phyloP scores from a whole-genome alignment of 805 yeast genomes.

The Yarrowia bubula region DNA sequence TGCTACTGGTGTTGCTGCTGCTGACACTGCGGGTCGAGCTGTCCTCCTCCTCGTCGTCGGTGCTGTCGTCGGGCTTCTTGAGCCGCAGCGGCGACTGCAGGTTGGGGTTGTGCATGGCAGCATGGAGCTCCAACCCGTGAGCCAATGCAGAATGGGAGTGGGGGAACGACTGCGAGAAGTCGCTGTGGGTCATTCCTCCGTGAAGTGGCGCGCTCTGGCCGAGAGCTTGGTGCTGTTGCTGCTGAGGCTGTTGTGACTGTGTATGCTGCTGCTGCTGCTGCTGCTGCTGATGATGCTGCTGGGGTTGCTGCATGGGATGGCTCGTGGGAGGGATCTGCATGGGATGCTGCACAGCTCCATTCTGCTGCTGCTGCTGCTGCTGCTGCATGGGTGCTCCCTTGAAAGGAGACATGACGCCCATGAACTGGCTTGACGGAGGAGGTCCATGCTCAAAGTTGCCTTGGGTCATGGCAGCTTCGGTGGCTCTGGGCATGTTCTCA shows the following conservation, averaged over 20 bases:
- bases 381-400: background rate
- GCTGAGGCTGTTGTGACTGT: background rate
- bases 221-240: background rate
- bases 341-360: background rate
- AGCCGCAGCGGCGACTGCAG: constrained; percentile 21
- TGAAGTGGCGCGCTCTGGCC: background rate
- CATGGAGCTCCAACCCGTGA: constrained; percentile 10
- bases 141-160: constrained; percentile 10
- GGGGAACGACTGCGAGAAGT: constrained; percentile 8
- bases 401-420: constrained; percentile 25
- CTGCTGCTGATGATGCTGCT: background rate
- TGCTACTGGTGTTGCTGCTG: constrained; percentile 5
- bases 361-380: background rate
- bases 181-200: background rate
- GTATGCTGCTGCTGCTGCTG: background rate
- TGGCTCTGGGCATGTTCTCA: background rate
- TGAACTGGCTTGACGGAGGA: constrained; percentile 9
- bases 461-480: background rate
- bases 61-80: constrained; percentile 23
- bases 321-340: background rate
- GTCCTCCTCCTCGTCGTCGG: constrained; percentile 24
- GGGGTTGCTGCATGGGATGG: background rate
- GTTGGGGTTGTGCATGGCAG: constrained; percentile 14
- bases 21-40: background rate
- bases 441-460: background rate